Base-by-base conservation (phyloP, 768 basidiomycete species). In the Podaxis sp. region DNA sequence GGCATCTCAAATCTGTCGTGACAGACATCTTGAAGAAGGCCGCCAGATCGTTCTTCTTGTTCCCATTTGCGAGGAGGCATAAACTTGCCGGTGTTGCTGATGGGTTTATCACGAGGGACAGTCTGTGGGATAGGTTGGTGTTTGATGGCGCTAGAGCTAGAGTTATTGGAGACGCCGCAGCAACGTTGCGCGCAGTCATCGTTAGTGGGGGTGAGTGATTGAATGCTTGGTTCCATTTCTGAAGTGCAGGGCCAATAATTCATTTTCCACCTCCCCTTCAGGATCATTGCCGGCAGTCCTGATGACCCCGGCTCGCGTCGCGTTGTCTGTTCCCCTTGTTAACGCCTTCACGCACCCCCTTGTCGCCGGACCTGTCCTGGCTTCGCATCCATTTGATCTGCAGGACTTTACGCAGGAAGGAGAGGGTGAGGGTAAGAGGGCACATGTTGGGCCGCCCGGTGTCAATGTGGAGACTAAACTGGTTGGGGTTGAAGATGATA, bases 401-500 rank as follows among this genome's bases (percentile, higher is more conserved):
- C 95, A 97, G 74, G 81, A 87, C 11, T 85, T 93, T 72, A 80
- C 83, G 2, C 67, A 72, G 4, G 60, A 64, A 3, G 64, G 70
- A 1, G 70, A 71, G 0, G 73, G 73, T n/a, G 72, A 73, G 20
- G 67, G 73, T 4, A 63, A 67, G 5, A 73, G 76, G 40, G 80
- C 82, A 3, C 82, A 82, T 67, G 83, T 85, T 12, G 95, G 95
- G 3, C 88, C 94, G 2, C 95, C 96, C 2, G 84, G 87, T n/a
- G 80, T 88, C 58, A 96, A 96, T 68, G 78, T 95, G 0, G 96
- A 97, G 73, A 87, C 84, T 4, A 90, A 94, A 71, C 79, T 98
- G n/a, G 70, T 82, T 0, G 87, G 82, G 0, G 83, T 92, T 10
- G 78, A 88, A 48, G 92, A 96, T 58, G 79, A 77, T 1, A 72